Base-by-base conservation (phyloP, 257 asterid genomes). In the Osmanthus fragrans region DNA sequence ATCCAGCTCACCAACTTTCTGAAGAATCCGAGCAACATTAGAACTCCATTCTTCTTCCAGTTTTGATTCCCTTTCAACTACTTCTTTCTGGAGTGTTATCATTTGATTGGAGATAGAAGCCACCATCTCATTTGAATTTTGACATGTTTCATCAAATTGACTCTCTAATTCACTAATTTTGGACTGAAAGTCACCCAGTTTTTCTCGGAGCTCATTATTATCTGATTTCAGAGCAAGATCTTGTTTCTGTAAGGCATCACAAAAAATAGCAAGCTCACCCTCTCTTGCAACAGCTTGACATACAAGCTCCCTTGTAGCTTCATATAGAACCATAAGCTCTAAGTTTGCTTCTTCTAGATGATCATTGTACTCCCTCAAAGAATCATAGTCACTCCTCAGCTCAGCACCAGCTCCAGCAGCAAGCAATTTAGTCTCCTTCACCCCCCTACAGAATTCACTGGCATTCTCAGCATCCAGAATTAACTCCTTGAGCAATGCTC, bases 321-420 rank as follows among this genome's bases (percentile, higher is more conserved):
- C 98, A 84, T 78, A 84, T 8, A 90, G 86, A 84, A 90, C 89
- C 93, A 87, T 85, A 79, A 86, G 92, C 89, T 87, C 97, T 75
- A 96, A 79, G 77, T 87, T 90, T 82, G 79, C 88, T 79, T 81
- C 88, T 80, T 91, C 97, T 76, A 91, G 84, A 85, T 76, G 83
- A 82, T 86, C 91, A 63, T 80, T 72, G 76, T 90, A 87, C 82
- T 81, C 88, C 81, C 78, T 83, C 79, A 89, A 77, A 39, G 81
- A 74, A 79, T 81, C 89, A 80, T 79, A 84, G 81, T 79, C 70
- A 79, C 72, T 80, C 83, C 65, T 76, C 66, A 79, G 78, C 84
- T 81, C 86, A 77, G 72, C 81, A 77, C 77, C 82, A 73, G 86
- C 82, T 74, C 76, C 80, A 75, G 84, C 89, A 71, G 85, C 83